Evolutionary conservation across 495 filamentous ascomycete species (phyloP), one percentile per base, ranked within the genome.

Genomic region (Annulohypoxylon bovei): DNA sequence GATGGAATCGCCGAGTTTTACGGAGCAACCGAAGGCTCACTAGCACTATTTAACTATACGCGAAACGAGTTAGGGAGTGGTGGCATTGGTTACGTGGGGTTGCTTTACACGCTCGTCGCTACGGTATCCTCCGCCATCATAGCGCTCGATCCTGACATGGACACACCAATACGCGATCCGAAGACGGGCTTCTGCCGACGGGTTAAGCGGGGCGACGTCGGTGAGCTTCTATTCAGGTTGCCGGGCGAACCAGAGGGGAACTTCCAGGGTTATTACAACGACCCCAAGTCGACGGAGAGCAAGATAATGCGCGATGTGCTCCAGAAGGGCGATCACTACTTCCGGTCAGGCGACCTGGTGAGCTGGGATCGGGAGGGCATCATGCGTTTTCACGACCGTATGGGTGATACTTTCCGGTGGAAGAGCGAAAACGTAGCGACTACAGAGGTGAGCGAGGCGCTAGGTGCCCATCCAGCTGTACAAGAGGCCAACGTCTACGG

Each of bases 351-450:
- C 6, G 95, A 98, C 75, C 85, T 97, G 22, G 78, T 98, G 18
- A 85, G 88, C 35, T 87, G 85, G 79, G 91, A 93, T 65, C 59
- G 59, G 0, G 89, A 97, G 63, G 92, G 92, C 6, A 83, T 90
- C 12, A 90, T 90, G 82, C 97, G 85, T 78, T 98, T 98, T 78
- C 86, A 88, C 44, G 95, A 99, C 77, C 91, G 94, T 9, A 90
- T 98, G 37, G 95, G 95, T 55, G 95, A 98, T 73, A 98, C 95
- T 0, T 98, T 93, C 82, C 88, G 95, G 16, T 98, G 95, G 95
- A 97, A 97, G 83, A 89, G 88, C 46, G 95, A 98, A 80, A 98
- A 98, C 60, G 92, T 97, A 2, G 91, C 89, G 7, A 95, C 94
- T 0, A 89, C 90, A 20, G 95, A 97, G 68, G 94, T 96, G 5